Base-by-base conservation (phyloP, 768 basidiomycete species). In the Mycena venus region DNA sequence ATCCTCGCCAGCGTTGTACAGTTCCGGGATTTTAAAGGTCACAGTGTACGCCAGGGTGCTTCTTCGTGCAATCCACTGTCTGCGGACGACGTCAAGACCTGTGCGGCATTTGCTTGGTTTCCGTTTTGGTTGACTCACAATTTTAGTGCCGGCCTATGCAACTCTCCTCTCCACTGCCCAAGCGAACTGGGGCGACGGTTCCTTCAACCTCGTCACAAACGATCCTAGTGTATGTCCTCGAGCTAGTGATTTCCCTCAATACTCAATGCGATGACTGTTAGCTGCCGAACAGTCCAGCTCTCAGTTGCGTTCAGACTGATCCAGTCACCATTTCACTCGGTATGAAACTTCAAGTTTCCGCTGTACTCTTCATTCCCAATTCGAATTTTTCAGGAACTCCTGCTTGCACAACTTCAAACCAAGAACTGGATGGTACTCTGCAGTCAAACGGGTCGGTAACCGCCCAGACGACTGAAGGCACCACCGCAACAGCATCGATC, bases 201-300 rank as follows among this genome's bases (percentile, higher is more conserved):
- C 56, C 31, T 58, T 58, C 56, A 58, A 58, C 34, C 56, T 58
- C 27, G 56, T 58, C 56, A 58, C 56, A 58, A 58, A 58, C 31
- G 56, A 58, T 58, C 56, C 56, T 12, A 2, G 4, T 58, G 56
- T 58, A 58, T 58, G 56, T 58, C 31, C 27, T 58, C 34, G 27
- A 51, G 49, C 56, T 32, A 58, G 19, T 58, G 3, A 32, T 14
- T 31, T 21, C 31, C 21, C 27, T 32, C 31, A 32, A 31, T 32
- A 32, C 31, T 32, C 31, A 4, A 58, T 31, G 27, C 31, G 17
- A 44, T 58, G 31, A 32, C 31, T 4, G 27, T 36, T 58, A 58
- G 56, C 21, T 32, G 56, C 4, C 56, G 10, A 21, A 58, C 56
- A 8, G 11, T 58, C 56, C 56, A 19, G 56, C 56, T 32, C 56